Percentiles rank a stretch among this genome's conserved stretches.
Evolutionary conservation across 2,329 filamentous ascomycete species (phyloP).

Genomic region (Fusarium keratoplasticum): DNA sequence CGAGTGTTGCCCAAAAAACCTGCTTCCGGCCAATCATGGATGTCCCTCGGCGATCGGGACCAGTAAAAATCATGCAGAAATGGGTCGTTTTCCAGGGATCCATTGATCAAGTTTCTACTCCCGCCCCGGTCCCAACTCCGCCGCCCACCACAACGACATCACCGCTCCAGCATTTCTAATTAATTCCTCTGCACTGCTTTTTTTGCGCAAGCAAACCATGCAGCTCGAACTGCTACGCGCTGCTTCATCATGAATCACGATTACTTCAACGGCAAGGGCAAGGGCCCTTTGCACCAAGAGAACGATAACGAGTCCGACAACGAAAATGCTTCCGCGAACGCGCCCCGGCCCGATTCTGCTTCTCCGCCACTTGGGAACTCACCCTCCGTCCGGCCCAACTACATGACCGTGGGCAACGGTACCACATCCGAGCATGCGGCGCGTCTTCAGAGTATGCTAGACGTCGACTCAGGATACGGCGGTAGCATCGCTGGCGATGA

Average conservation of each 20-base stretch:
- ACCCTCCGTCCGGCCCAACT: constrained; percentile 65
- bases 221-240: constrained; percentile 41
- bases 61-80: constrained; percentile 50
- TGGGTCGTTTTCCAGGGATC: constrained; percentile 34
- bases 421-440: constrained; percentile 84
- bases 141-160: constrained; percentile 38
- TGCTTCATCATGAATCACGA: constrained; percentile 69
- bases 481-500: constrained; percentile 79
- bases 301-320: constrained; percentile 40
- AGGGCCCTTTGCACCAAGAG: constrained; percentile 54
- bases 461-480: constrained; percentile 92
- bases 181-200: constrained; percentile 16
- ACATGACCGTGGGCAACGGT: constrained; percentile 90
- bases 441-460: constrained; percentile 82
- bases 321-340: constrained; percentile 32
- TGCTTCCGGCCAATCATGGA: constrained; percentile 45
- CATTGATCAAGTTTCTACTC: constrained; percentile 35
- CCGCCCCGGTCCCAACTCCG: constrained; percentile 33
- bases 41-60: constrained; percentile 35
- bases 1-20: constrained; percentile 25
- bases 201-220: constrained; percentile 46
- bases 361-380: constrained; percentile 40
- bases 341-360: constrained; percentile 42
- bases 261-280: constrained; percentile 67
- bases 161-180: constrained; percentile 28